Evolutionary conservation across 2,329 filamentous ascomycete genomes (phyloP), one percentile per base, ranked within the genome.

Genomic region (Ophiostoma novo-ulmi): DNA sequence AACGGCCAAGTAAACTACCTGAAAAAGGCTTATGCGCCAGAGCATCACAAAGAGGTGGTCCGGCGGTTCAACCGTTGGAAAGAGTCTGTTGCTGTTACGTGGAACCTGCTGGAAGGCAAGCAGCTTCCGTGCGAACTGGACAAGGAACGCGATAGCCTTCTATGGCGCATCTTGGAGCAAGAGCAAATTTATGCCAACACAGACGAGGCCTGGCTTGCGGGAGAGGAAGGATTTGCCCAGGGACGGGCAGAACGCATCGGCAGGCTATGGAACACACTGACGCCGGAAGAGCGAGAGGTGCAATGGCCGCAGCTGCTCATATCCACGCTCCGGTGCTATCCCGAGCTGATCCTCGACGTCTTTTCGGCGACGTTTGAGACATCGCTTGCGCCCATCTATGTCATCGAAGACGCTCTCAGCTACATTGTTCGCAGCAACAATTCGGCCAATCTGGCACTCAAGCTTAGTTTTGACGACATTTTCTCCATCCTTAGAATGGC

Each of bases 301-400:
- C 73, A 73, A 38, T 82, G 80, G 81, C 77, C 77, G 5, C 67
- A 71, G 5, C 68, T 77, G 22, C 80, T 83, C 77, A 71, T 82
- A 6, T 79, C 78, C 1, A 77, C 80, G 0, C 70, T 83, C 48
- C 74, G 76, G 58, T 73, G 71, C 8, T 75, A 73, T n/a, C 80
- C 80, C 0, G 75, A 76, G 11, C 79, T 77, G 69, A 77, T 77
- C 2, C 68, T 66, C 13, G 73, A 73, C 69, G 76, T 83, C 8
- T 76, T 83, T 1, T 74, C 77, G 22, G 80, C 80, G 4, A 83
- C 80, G 0, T 71, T 80, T 70, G 75, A 80, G 48, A 78, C 78
- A 0, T 5, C 17, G 5, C 69, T 76, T 13, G 76, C 79, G 1
- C 79, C 79, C 0, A 78, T 78, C 1, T 83, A 81, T 69, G 79